These are phyloP conservation scores for Penicillium sp. DNA, from an alignment of 2,329 filamentous ascomycete species.

Conservation along the genomic window DNA sequence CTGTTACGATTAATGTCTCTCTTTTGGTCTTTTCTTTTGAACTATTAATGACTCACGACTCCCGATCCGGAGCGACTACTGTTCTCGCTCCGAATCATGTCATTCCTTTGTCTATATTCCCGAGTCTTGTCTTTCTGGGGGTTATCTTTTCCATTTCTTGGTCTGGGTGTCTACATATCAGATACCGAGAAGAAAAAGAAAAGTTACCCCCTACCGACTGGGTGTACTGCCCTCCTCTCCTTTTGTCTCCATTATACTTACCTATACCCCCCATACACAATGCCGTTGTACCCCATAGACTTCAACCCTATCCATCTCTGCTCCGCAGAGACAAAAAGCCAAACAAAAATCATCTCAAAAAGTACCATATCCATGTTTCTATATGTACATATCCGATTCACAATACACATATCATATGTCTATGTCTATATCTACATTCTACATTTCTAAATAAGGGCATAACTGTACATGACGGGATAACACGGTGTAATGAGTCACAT, in stretches of 20 bases:
- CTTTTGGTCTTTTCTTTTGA: slow-evolving; percentile 10
- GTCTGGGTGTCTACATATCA: neutral
- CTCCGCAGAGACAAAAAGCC: neutral
- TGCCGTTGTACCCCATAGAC: slow-evolving; percentile 6
- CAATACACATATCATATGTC: neutral
- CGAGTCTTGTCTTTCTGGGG: slow-evolving; percentile 12
- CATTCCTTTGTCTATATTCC: slow-evolving; percentile 25
- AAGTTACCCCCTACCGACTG: neutral
- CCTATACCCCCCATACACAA: slow-evolving; percentile 5
- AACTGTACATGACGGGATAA: neutral
- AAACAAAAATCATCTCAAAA: neutral
- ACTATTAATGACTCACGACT: slow-evolving; percentile 28
- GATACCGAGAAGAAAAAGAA: neutral
- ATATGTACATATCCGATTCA: neutral
- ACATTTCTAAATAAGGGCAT: too few relatives aligned
- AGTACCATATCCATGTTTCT: neutral
- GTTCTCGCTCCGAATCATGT: slow-evolving; percentile 31
- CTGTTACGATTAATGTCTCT: slow-evolving; percentile 35
- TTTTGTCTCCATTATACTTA: neutral
- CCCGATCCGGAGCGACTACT: slow-evolving; percentile 35
- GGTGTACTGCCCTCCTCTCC: neutral
- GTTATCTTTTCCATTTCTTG: neutral
- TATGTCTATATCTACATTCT: neutral
- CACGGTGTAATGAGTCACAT: slow-evolving; percentile 3
- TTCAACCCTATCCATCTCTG: neutral